Evolutionary conservation across 192 early-diverging fungal species (phyloP), one percentile per base, ranked within the genome.

Genomic region (Glomus cerebriforme): DNA sequence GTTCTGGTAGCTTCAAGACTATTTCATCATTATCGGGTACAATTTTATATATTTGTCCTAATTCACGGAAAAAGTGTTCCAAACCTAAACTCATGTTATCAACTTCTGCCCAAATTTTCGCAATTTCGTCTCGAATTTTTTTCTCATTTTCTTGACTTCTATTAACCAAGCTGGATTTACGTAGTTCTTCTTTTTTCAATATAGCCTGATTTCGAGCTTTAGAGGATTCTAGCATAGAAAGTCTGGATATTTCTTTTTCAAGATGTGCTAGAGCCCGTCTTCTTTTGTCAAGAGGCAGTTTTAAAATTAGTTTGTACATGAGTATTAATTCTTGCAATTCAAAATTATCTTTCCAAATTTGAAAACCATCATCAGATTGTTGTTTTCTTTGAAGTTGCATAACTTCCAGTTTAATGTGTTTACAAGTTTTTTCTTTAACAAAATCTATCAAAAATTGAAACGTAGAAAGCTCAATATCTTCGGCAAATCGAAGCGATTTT

Each of bases 31-130:
- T 19, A n/a, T 24, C 31, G 12, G 35, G n/a, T 24, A 32, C 17
- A 10, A 39, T 69, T 19, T 22, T 24, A 31, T 39, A 77, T 19
- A 77, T 64, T 62, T 35, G 60, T 5, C 75, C 75, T 13, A 77
- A 62, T 68, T 77, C 75, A 27, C 75, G 75, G 75, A 77, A 77
- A n/a, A 77, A 77, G 6, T 77, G 65, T 43, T 47, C 77, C 3
- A 67, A 5, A 43, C 77, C 65, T 32, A 78, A 59, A 43, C 63
- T 78, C 49, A 73, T 78, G 15, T 49, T 69, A 69, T 78, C 77
- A 60, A 78, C 77, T 26, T 69, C 32, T 27, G 27, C 66, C 37
- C 24, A 69, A 49, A 59, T 31, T 58, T 65, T 65, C 13, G 63
- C n/a, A 71, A 78, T 78, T 65, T 78, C 64, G 8, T 47, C 26